Base-by-base conservation (phyloP, 345 rosid genomes). In the Rhodomyrtus tomentosa region DNA sequence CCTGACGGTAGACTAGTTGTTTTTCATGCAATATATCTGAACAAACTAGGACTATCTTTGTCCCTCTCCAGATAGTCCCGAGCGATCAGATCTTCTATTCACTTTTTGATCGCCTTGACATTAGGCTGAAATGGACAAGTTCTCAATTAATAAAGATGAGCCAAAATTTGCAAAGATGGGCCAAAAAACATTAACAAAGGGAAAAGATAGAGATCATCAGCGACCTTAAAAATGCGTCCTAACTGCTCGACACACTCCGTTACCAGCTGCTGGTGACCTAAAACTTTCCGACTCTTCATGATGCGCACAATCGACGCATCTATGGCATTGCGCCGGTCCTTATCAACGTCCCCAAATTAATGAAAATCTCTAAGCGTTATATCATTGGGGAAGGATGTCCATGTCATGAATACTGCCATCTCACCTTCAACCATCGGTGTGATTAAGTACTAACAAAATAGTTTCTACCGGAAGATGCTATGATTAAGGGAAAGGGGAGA, bases 261-360 rank as follows among this genome's bases (percentile, higher is more conserved):
- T n/a, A 88, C 94, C 85, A 93, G 83, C 29, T 89, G 91, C 62
- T 90, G 93, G 82, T 94, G 92, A 27, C 91, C 90, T 85, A 92
- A 87, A 76, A 91, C 87, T 86, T 94, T 94, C 73, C 92, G 72
- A 72, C 94, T 90, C 90, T 94, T 94, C 97, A 94, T 94, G 84
- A 93, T 93, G 82, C 94, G 91, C 22, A 93, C 96, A 82, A 93
- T 90, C 2, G 95, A 90, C 32, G 97, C 97, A 85, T 94, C 97
- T 82, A 94, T 91, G 4, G 94, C 95, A 90, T 90, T 90, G 62
- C 93, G 87, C 84, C 94, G 62, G 83, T 90, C 94, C 83, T 93
- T 93, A 81, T 93, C 92, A 49, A 94, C 94, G 76, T 94, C n/a
- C n/a, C n/a, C n/a, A n/a, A n/a, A n/a, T n/a, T n/a, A n/a, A n/a